phyloP scores from a whole-genome alignment of 169 alveolate genomes.

The Nephromyces sp. region DNA sequence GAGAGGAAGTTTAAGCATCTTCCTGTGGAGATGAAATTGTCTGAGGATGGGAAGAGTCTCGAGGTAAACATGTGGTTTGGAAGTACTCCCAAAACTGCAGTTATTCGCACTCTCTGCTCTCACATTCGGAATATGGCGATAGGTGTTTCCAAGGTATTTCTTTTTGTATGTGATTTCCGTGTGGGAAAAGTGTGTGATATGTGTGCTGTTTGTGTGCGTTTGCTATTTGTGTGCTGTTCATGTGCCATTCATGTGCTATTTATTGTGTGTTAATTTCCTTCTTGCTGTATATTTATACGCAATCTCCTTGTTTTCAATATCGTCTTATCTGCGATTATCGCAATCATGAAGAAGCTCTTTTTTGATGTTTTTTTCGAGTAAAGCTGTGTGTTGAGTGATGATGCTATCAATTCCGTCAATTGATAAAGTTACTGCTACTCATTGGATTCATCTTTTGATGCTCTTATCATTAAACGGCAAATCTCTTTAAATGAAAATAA shows the following conservation, averaged over 20 bases:
- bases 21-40: conserved; percentile 83
- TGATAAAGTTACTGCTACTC: too few relatives aligned
- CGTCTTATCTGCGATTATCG: too few relatives aligned
- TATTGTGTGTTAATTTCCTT: background rate
- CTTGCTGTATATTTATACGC: background rate
- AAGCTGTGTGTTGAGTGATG: too few relatives aligned
- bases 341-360: too few relatives aligned
- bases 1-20: conserved; percentile 88
- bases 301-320: background rate
- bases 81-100: conserved; percentile 80
- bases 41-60: conserved; percentile 74
- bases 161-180: too few relatives aligned
- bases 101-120: conserved; percentile 87
- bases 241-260: background rate
- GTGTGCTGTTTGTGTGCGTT: background rate
- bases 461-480: too few relatives aligned
- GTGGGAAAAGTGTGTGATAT: too few relatives aligned
- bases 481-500: too few relatives aligned
- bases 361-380: too few relatives aligned
- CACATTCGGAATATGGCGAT: conserved; percentile 92
- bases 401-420: too few relatives aligned
- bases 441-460: too few relatives aligned
- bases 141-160: conserved; percentile 81
- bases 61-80: conserved; percentile 89
- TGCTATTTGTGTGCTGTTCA: background rate